Conservation (phyloP, 257 asterid genomes). For the Thymus quinquecostatus region DNA sequence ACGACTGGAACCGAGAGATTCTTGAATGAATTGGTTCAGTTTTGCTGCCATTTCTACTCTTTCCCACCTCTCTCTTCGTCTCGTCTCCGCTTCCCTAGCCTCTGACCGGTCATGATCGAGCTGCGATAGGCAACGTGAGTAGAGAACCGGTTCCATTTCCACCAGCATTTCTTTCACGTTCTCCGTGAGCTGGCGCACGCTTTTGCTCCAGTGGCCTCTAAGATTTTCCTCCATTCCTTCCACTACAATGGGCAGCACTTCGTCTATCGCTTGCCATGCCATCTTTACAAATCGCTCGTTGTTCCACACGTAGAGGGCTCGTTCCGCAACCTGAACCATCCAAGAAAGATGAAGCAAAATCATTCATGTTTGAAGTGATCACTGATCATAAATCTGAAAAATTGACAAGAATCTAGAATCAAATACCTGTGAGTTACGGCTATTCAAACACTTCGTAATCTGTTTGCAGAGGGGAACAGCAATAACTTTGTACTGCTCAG, state of each 20-base stretch:
- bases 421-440: constrained; percentile 77
- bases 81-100: constrained; percentile 41
- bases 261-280: constrained; percentile 58
- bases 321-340: constrained; percentile 72
- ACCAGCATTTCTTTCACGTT: constrained; percentile 74
- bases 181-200: constrained; percentile 64
- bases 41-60: constrained; percentile 57
- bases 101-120: constrained; percentile 43
- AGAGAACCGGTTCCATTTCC: constrained; percentile 64
- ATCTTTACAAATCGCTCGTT: constrained; percentile 80
- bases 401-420: not conserved
- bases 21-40: constrained; percentile 30
- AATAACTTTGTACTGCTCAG: constrained; percentile 41
- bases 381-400: not conserved
- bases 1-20: constrained; percentile 14
- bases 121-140: constrained; percentile 56
- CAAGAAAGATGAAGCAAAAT: not conserved
- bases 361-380: not conserved
- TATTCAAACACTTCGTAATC: constrained; percentile 67
- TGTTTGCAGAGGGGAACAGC: constrained; percentile 69
- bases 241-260: constrained; percentile 61
- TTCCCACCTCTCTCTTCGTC: constrained; percentile 62
- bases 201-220: constrained; percentile 69
- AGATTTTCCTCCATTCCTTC: constrained; percentile 75
- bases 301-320: constrained; percentile 85